Base-by-base conservation (phyloP, 2,329 filamentous ascomycete species). In the Huntiella decipiens region DNA sequence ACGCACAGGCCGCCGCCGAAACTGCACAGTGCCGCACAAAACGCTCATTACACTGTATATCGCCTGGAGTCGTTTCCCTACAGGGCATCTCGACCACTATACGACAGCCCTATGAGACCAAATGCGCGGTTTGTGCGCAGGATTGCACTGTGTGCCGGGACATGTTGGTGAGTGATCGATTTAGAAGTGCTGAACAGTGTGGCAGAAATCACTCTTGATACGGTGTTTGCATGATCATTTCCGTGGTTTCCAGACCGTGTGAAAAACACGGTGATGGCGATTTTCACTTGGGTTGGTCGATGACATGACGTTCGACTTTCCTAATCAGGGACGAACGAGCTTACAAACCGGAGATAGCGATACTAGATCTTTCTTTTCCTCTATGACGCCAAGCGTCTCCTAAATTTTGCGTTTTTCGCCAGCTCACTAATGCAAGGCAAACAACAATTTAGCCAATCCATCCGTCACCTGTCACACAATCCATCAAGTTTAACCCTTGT, bases 61-160 rank as follows among this genome's bases (percentile, higher is more conserved):
- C 10, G 6, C 43, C 13, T 17, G 1, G 19, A 10, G 19, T 8
- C 40, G 3, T 17, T 17, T 16, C 5, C 13, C 13, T 4, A 8
- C 17, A 28, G 22, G 10, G 22, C 22, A 31, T 15, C 12, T 7
- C 10, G 1, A 4, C n/a, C 13, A 34, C 40, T 35, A 36, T 36
- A 36, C 12, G 5, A 16, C 16, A 11, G 19, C 41, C n/a, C 34
- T 44, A 5, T 11, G 13, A 10, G 7, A 15, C 19, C 12, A 38
- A 41, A 22, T 47, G 45, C 17, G 38, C 11, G 10, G 16, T 43
- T 47, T 47, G 40, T 47, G 39, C 45, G 45, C 34, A 38, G 39
- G 39, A 47, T 47, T 28, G 22, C 22, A 28, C 22, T 28, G 22
- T 28, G 8, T 28, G 22, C 22, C 22, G 22, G 22, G 22, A 28